phyloP scores from a whole-genome alignment of 2,329 filamentous ascomycete species.

The Phialophora expanda region DNA sequence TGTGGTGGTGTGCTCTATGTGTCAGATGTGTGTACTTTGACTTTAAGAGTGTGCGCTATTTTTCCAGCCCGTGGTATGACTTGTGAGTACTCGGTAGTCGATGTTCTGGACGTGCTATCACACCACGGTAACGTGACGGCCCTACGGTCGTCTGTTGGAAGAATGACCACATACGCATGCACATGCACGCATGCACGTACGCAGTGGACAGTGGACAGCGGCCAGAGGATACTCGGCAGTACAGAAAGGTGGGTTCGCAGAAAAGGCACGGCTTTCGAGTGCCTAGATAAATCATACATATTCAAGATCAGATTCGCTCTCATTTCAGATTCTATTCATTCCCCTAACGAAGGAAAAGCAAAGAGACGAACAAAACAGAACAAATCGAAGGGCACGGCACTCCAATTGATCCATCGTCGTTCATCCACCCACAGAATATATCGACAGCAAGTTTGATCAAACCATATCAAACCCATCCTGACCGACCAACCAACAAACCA shows the following conservation, averaged over 20 bases:
- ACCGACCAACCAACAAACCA: no score
- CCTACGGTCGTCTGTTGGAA: background rate
- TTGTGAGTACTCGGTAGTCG: background rate
- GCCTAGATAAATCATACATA: background rate
- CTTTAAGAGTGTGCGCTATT: no score
- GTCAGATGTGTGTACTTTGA: background rate
- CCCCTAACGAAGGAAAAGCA: no score
- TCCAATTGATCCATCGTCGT: no score
- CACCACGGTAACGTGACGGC: background rate
- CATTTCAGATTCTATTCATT: background rate
- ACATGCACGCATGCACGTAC: no score
- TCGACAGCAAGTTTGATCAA: no score
- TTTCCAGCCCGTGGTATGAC: background rate
- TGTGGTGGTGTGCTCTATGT: background rate
- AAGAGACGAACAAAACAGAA: no score
- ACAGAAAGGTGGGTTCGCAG: background rate
- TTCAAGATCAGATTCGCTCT: background rate
- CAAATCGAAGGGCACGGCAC: no score
- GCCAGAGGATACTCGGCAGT: background rate
- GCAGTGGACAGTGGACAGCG: background rate
- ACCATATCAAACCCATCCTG: no score
- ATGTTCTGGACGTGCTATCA: slow-evolving; percentile 41
- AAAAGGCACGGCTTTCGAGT: background rate
- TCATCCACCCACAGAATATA: no score
- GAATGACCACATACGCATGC: background rate